phyloP scores from a whole-genome alignment of 2,329 filamentous ascomycete species.

The Penicillium sp. region DNA sequence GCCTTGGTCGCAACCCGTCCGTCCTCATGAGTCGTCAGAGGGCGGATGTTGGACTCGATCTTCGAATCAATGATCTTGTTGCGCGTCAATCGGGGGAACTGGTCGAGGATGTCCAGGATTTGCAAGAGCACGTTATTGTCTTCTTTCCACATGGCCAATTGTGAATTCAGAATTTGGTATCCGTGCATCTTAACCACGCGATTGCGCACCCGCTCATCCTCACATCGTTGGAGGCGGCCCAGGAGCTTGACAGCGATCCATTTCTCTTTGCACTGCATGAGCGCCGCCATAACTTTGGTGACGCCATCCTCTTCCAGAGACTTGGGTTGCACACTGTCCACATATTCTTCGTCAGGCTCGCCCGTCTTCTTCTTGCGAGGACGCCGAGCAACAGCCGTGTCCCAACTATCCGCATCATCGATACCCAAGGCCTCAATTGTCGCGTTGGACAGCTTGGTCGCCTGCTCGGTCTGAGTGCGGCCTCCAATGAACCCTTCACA shows the following conservation, averaged over 20 bases:
- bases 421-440: conserved; percentile 95
- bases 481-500: conserved; percentile 96
- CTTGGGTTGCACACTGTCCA: conserved; percentile 78
- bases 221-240: conserved; percentile 75
- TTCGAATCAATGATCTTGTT: conserved; percentile 98
- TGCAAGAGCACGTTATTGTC: conserved; percentile 86
- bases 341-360: conserved; percentile 92
- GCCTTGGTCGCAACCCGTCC: conserved; percentile 69
- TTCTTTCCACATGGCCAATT: conserved; percentile 76
- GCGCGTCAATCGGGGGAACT: conserved; percentile 80
- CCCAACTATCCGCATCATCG: conserved; percentile 87
- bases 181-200: conserved; percentile 94
- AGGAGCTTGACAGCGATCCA: conserved; percentile 98
- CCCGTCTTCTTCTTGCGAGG: conserved; percentile 85
- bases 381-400: conserved; percentile 81
- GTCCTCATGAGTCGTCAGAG: conserved; percentile 62
- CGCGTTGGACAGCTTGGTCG: conserved; percentile 80
- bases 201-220: conserved; percentile 81
- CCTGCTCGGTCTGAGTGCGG: conserved; percentile 93
- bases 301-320: conserved; percentile 75
- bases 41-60: conserved; percentile 75
- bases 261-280: conserved; percentile 98
- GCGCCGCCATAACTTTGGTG: conserved; percentile 88
- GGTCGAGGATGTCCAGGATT: conserved; percentile 80
- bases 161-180: conserved; percentile 87